These are phyloP conservation scores for Imleria badia DNA, from an alignment of 768 basidiomycete species.

Conservation along the genomic window DNA sequence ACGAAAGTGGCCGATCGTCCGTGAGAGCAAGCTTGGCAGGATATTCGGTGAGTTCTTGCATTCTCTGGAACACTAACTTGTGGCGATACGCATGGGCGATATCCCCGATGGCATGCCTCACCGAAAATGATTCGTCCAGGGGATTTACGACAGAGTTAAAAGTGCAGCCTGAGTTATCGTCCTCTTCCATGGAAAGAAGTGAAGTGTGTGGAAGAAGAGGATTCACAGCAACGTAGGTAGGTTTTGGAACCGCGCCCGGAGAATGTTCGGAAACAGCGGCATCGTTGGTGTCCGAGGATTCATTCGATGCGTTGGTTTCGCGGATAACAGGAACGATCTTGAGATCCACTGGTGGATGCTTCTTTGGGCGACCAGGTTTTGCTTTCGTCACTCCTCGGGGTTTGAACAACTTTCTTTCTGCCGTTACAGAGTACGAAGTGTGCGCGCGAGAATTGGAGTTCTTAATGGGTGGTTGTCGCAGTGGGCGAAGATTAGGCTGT, in stretches of 20 bases:
- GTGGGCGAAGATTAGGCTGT: conserved; percentile 33
- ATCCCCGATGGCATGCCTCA: conserved; percentile 30
- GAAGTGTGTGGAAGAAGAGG: conserved; percentile 22
- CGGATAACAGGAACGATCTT: conserved; percentile 3
- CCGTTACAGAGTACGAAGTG: conserved; percentile 13
- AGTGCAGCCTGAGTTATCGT: not conserved
- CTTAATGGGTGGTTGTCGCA: conserved; percentile 27
- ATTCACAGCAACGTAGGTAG: conserved; percentile 25
- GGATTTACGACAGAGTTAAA: conserved; percentile 23
- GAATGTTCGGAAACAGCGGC: conserved; percentile 7
- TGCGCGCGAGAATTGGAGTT: conserved; percentile 16
- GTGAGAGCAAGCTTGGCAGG: conserved; percentile 8
- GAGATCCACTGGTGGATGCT: conserved; percentile 7
- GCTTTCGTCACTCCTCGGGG: conserved; percentile 31
- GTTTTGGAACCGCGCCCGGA: conserved; percentile 4
- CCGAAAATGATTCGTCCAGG: conserved; percentile 28
- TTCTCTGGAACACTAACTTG: conserved; percentile 26
- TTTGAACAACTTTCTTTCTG: conserved; percentile 19
- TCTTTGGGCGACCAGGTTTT: conserved; percentile 33
- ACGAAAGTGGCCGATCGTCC: conserved; percentile 10
- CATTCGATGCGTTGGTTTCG: conserved; percentile 11
- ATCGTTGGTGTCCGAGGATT: conserved; percentile 3
- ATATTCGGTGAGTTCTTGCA: conserved; percentile 23
- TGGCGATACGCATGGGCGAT: conserved; percentile 28
- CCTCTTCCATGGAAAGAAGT: conserved; percentile 2